Conservation (phyloP, 768 basidiomycete genomes). For the Boletus reticulatus region DNA sequence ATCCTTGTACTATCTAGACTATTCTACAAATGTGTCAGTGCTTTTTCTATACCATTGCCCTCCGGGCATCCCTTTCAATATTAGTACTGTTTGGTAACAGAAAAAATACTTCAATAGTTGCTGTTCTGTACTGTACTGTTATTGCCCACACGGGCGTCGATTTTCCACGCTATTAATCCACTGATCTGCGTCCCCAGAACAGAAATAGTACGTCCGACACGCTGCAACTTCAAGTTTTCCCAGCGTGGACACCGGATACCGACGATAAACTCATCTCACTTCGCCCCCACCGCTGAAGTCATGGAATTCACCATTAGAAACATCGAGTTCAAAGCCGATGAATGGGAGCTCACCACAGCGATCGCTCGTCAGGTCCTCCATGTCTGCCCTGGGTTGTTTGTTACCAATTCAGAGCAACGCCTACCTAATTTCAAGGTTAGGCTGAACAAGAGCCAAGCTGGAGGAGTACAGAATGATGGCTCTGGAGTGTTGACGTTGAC, state of each 20-base stretch:
- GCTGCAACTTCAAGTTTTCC: too few species aligned
- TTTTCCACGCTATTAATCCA: too few species aligned
- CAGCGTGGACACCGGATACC: too few species aligned
- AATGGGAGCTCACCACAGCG: conserved; percentile 55
- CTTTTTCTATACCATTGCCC: too few species aligned
- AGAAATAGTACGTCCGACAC: background rate
- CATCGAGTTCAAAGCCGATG: conserved; percentile 38
- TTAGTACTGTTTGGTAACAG: too few species aligned
- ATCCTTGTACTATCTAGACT: background rate
- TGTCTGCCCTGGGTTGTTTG: conserved; percentile 27
- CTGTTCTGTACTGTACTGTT: too few species aligned
- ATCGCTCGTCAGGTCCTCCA: conserved; percentile 57
- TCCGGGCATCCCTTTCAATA: too few species aligned
- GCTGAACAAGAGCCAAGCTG: conserved; percentile 47
- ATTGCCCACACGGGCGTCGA: too few species aligned
- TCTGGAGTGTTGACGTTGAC: conserved; percentile 36
- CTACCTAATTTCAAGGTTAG: conserved; percentile 59
- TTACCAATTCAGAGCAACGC: conserved; percentile 19
- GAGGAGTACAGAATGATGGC: conserved; percentile 59
- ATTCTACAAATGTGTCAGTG: background rate
- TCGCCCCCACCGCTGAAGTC: background rate
- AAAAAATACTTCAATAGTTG: too few species aligned
- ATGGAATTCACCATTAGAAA: conserved; percentile 40
- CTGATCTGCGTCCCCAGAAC: conserved; percentile 5
- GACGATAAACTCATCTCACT: background rate